Evolutionary conservation across 441 rosid species (phyloP).

Genomic region (Populus hybrid): DNA sequence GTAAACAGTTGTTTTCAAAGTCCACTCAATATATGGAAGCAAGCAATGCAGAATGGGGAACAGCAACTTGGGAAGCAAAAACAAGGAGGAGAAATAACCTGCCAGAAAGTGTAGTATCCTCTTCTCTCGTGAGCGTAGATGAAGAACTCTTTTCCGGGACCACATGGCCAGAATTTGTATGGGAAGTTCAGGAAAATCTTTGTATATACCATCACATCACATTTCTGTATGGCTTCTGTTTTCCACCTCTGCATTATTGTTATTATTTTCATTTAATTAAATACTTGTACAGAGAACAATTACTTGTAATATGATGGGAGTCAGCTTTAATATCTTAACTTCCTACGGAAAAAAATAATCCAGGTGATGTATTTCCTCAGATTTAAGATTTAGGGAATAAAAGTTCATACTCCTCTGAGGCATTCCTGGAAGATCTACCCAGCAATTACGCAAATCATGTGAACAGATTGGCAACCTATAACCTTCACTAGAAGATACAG

Average conservation of each 20-base stretch:
- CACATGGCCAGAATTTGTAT: constrained; percentile 82
- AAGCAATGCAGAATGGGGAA: background rate
- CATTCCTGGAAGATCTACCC: background rate
- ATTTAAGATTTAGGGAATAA: background rate
- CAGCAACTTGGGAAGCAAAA: background rate
- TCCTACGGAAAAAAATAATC: background rate
- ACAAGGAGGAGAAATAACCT: constrained; percentile 49
- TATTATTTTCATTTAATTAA: constrained; percentile 16
- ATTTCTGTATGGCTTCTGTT: constrained; percentile 76
- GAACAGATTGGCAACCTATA: background rate
- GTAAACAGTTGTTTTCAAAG: background rate
- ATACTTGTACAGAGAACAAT: constrained; percentile 17
- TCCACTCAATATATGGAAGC: background rate
- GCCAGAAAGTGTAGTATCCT: constrained; percentile 99
- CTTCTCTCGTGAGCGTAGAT: constrained; percentile 95
- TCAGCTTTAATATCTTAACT: background rate
- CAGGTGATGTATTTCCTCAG: no score
- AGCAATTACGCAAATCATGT: background rate
- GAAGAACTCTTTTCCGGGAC: constrained; percentile 88
- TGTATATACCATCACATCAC: constrained; percentile 95
- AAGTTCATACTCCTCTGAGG: background rate
- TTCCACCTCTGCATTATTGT: constrained; percentile 31
- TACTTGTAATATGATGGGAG: background rate
- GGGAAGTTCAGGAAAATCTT: constrained; percentile 96
- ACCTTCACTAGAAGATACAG: background rate